Conservation (phyloP, 2,329 filamentous ascomycete species). For the Trichoderma arundinaceum region DNA sequence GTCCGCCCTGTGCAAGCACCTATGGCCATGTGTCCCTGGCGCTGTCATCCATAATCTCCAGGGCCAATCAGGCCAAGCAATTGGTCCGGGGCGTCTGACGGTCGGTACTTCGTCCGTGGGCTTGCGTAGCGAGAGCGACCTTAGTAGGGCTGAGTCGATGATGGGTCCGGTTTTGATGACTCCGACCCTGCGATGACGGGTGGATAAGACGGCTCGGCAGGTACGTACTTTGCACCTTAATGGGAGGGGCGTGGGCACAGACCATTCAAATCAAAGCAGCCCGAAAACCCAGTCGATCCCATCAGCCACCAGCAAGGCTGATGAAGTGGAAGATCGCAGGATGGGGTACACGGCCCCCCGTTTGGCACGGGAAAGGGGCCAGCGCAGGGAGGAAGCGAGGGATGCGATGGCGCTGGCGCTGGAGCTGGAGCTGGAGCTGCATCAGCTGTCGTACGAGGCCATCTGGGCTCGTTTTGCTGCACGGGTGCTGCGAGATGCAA, state of each 20-base stretch:
- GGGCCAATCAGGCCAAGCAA: conserved; percentile 2
- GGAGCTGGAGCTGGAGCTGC: no score
- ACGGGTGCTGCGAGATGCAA: not conserved
- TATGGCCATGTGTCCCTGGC: not conserved
- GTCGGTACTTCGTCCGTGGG: not conserved
- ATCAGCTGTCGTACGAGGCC: not conserved
- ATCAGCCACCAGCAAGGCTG: conserved; percentile 13
- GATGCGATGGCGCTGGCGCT: not conserved
- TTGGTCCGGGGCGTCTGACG: not conserved
- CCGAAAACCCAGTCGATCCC: conserved; percentile 1
- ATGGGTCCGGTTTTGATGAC: conserved; percentile 9
- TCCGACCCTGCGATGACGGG: not conserved
- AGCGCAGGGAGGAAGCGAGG: conserved; percentile 15
- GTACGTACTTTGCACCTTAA: conserved; percentile 16
- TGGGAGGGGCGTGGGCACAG: conserved; percentile 27
- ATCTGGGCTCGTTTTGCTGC: not conserved
- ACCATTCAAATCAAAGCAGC: conserved; percentile 10
- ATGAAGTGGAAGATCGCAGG: not conserved
- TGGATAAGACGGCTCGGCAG: conserved; percentile 2
- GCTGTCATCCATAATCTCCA: conserved; percentile 3
- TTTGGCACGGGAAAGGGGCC: conserved; percentile 3
- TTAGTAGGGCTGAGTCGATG: conserved; percentile 28
- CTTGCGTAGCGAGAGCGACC: not conserved
- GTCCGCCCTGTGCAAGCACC: not conserved
- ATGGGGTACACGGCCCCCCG: not conserved